phyloP scores from a whole-genome alignment of 2,329 filamentous ascomycete genomes.

The Hypoxylon sp. region DNA sequence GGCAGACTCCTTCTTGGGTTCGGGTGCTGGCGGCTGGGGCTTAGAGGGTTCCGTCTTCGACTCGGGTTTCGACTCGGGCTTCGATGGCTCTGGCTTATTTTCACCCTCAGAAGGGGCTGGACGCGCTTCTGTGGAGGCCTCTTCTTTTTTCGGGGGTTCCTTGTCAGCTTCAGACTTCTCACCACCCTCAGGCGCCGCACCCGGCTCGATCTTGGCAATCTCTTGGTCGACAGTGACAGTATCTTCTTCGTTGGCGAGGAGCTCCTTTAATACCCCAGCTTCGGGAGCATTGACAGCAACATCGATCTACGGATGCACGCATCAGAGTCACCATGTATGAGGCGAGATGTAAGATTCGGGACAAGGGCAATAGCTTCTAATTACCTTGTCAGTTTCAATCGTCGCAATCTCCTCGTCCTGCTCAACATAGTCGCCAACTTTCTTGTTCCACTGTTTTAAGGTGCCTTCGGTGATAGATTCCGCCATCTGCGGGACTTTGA shows the following conservation, averaged over 20 bases:
- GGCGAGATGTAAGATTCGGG: background rate
- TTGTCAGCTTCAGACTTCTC: slow-evolving; percentile 71
- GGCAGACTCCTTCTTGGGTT: slow-evolving; percentile 56
- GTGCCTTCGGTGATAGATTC: slow-evolving; percentile 99
- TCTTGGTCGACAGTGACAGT: slow-evolving; percentile 96
- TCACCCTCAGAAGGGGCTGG: slow-evolving; percentile 60
- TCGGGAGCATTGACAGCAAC: slow-evolving; percentile 95
- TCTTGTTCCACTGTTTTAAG: slow-evolving; percentile 92
- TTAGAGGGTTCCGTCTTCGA: slow-evolving; percentile 55
- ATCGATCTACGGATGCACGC: slow-evolving; percentile 76
- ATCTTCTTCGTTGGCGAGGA: slow-evolving; percentile 92
- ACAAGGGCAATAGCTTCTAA: slow-evolving; percentile 26
- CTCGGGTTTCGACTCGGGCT: slow-evolving; percentile 57
- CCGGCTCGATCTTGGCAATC: slow-evolving; percentile 85
- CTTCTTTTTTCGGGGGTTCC: slow-evolving; percentile 67
- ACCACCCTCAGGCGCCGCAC: slow-evolving; percentile 70
- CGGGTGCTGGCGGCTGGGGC: slow-evolving; percentile 49
- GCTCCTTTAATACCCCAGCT: slow-evolving; percentile 90
- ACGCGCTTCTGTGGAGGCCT: slow-evolving; percentile 45
- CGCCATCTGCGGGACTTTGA: slow-evolving; percentile 98
- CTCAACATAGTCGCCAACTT: slow-evolving; percentile 93
- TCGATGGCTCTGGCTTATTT: slow-evolving; percentile 55
- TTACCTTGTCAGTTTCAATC: slow-evolving; percentile 98
- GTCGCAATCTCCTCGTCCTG: slow-evolving; percentile 98
- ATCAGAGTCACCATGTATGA: slow-evolving; percentile 16